Conservation (phyloP, 192 early-diverging fungal species). For the Coemansia sp. region DNA sequence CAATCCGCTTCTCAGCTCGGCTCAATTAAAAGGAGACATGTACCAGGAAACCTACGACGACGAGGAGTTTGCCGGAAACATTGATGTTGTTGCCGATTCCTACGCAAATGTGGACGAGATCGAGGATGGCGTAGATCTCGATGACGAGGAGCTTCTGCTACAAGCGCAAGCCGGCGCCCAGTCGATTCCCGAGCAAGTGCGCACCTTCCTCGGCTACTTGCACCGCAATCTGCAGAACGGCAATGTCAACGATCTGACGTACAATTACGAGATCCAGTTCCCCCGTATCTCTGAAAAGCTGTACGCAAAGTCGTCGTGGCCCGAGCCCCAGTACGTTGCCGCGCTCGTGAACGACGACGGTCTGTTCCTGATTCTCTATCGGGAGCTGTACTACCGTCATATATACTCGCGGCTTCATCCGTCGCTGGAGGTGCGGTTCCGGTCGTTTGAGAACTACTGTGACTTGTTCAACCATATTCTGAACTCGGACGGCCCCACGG, state of each 20-base stretch:
- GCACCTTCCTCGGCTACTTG: conserved; percentile 84
- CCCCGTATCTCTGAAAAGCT: conserved; percentile 91
- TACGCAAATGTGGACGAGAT: conserved; percentile 41
- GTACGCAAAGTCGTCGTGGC: conserved; percentile 89
- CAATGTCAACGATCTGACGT: conserved; percentile 84
- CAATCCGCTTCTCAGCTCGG: too few species aligned
- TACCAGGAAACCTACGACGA: conserved; percentile 51
- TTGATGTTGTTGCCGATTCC: conserved; percentile 49
- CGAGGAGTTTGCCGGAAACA: conserved; percentile 55
- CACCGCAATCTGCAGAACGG: conserved; percentile 78
- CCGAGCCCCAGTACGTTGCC: conserved; percentile 81
- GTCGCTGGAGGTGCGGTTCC: conserved; percentile 86
- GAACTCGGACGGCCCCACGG: conserved; percentile 79
- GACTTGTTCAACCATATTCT: conserved; percentile 97
- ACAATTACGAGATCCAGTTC: conserved; percentile 90
- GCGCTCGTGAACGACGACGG: conserved; percentile 79
- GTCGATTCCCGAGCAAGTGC: conserved; percentile 81
- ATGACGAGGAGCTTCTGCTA: conserved; percentile 39
- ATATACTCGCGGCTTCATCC: conserved; percentile 92
- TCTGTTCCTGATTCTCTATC: conserved; percentile 91
- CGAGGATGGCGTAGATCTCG: conserved; percentile 37
- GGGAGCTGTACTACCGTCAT: conserved; percentile 96
- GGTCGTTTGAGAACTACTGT: conserved; percentile 96
- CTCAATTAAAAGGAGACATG: conserved; percentile 12
- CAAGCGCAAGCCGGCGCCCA: conserved; percentile 52